These are phyloP conservation scores for Hirsutella thompsonii DNA, from an alignment of 2,329 filamentous ascomycete genomes.

Conservation along the genomic window DNA sequence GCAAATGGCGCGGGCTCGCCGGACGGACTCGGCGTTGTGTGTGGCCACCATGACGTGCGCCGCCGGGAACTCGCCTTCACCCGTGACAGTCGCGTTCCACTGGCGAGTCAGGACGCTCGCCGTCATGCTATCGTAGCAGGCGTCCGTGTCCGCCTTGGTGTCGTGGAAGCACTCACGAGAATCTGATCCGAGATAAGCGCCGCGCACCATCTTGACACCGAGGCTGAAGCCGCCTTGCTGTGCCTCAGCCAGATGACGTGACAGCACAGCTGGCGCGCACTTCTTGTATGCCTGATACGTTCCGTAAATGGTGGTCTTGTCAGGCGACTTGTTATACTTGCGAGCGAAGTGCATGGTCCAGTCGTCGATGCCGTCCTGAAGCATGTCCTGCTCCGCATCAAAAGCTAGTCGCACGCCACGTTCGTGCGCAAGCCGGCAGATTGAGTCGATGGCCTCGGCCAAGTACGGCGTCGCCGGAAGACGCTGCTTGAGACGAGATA, in stretches of 20 bases:
- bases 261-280: conserved; percentile 41
- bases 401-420: conserved; percentile 66
- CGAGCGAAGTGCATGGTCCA: conserved; percentile 70
- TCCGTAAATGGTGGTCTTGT: conserved; percentile 61
- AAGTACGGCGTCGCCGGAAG: conserved; percentile 52
- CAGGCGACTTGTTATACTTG: conserved; percentile 55
- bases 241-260: conserved; percentile 46
- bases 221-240: conserved; percentile 48
- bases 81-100: conserved; percentile 21
- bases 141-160: conserved; percentile 58
- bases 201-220: conserved; percentile 64
- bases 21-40: conserved; percentile 67
- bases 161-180: conserved; percentile 58
- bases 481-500: conserved; percentile 51
- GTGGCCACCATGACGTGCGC: conserved; percentile 63
- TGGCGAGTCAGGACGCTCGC: conserved; percentile 51
- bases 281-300: conserved; percentile 73
- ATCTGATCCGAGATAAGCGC: conserved; percentile 60
- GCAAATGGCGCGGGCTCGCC: conserved; percentile 38
- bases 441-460: conserved; percentile 54
- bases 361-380: conserved; percentile 68
- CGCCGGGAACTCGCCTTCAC: conserved; percentile 35
- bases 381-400: conserved; percentile 70
- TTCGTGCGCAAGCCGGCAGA: conserved; percentile 59
- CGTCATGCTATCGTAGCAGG: conserved; percentile 59